phyloP scores from a whole-genome alignment of 2,329 filamentous ascomycete genomes.

The Tolypocladium inflatum region DNA sequence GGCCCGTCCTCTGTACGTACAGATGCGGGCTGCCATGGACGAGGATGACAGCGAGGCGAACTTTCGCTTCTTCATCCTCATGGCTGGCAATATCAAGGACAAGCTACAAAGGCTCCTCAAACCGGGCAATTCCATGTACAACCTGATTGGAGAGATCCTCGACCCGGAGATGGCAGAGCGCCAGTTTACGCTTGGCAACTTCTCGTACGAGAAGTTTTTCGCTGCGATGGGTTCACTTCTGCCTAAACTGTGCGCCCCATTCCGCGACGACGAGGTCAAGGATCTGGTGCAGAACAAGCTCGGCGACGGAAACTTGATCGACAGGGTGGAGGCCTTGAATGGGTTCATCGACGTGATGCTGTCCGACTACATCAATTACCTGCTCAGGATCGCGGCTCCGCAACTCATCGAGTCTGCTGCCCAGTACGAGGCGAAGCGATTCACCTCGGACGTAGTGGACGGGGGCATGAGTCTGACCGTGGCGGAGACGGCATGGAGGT shows the following conservation, averaged over 20 bases:
- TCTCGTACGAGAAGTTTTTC: constrained; percentile 77
- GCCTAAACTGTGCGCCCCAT: constrained; percentile 71
- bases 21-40: constrained; percentile 54
- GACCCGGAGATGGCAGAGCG: constrained; percentile 62
- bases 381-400: constrained; percentile 62
- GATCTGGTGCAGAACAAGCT: constrained; percentile 54
- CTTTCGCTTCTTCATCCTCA: constrained; percentile 58
- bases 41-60: constrained; percentile 55
- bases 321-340: constrained; percentile 66
- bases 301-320: constrained; percentile 54
- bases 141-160: constrained; percentile 63
- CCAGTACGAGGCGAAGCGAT: constrained; percentile 65
- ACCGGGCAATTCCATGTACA: constrained; percentile 63
- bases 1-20: constrained; percentile 41
- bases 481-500: constrained; percentile 58
- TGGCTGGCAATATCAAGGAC: constrained; percentile 60
- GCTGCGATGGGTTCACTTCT: constrained; percentile 64
- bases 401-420: constrained; percentile 61
- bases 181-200: constrained; percentile 61
- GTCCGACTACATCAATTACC: constrained; percentile 75
- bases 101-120: constrained; percentile 66
- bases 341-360: constrained; percentile 69
- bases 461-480: constrained; percentile 43
- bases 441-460: constrained; percentile 53
- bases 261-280: constrained; percentile 69